Conservation (phyloP, 306 rosid genomes). For the Corylus avellana region DNA sequence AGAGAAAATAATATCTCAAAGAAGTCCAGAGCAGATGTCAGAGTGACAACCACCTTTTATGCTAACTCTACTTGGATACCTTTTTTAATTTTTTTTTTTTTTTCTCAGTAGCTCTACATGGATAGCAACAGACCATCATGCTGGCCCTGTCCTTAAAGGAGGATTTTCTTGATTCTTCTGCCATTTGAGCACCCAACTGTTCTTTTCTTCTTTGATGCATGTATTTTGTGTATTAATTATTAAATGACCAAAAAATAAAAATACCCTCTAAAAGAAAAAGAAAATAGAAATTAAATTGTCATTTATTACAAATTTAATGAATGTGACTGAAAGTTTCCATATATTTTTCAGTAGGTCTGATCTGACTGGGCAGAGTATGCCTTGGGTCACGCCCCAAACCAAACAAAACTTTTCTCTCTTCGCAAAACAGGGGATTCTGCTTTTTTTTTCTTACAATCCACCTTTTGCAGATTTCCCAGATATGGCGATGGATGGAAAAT, state of each 20-base stretch:
- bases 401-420: slow-evolving; percentile 40
- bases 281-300: slow-evolving; percentile 23
- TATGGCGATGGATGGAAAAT: slow-evolving; percentile 16
- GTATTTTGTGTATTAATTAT: no score
- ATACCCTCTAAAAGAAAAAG: neutral
- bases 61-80: slow-evolving; percentile 1
- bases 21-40: neutral
- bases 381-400: slow-evolving; percentile 57
- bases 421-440: slow-evolving; percentile 43
- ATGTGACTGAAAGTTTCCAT: slow-evolving; percentile 37
- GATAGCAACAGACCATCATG: slow-evolving; percentile 17
- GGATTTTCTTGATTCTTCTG: neutral
- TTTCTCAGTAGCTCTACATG: neutral
- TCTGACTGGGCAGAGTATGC: slow-evolving; percentile 34
- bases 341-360: slow-evolving; percentile 39
- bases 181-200: slow-evolving; percentile 17
- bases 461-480: slow-evolving; percentile 33
- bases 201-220: neutral
- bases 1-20: neutral
- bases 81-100: neutral
- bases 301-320: slow-evolving; percentile 49
- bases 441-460: slow-evolving; percentile 22
- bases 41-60: slow-evolving; percentile 19
- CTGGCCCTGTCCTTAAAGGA: slow-evolving; percentile 7
- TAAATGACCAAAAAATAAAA: no score